Evolutionary conservation across 805 yeast genomes (phyloP).

Genomic region (Hanseniaspora lachancei): DNA sequence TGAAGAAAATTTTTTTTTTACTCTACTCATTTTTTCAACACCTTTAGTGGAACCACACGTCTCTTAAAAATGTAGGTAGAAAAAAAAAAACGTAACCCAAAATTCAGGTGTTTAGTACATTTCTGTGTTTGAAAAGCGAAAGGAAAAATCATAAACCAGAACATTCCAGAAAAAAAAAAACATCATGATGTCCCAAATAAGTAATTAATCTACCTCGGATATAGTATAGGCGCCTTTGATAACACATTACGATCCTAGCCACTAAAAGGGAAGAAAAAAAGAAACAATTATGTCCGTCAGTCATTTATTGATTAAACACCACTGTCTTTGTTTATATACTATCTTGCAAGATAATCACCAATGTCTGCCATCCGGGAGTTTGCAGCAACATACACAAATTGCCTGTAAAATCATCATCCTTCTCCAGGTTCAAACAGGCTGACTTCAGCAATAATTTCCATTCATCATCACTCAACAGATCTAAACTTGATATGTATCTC

Average conservation of each 20-base stretch:
- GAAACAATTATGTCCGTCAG: not conserved
- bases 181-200: not conserved
- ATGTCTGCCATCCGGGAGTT: constrained; percentile 71
- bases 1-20: too few species aligned
- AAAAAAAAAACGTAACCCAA: not conserved
- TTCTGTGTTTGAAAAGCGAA: not conserved
- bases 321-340: constrained; percentile 15
- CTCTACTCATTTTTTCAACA: too few species aligned
- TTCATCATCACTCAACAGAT: constrained; percentile 47
- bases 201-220: too few species aligned
- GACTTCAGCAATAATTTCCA: constrained; percentile 35
- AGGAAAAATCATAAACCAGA: constrained; percentile 4
- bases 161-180: constrained; percentile 8
- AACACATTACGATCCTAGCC: not conserved
- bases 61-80: too few species aligned
- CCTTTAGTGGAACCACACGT: not conserved
- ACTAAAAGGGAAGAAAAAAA: not conserved
- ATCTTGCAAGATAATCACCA: constrained; percentile 40
- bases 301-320: not conserved
- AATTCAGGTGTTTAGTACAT: not conserved
- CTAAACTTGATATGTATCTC: constrained; percentile 41
- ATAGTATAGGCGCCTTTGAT: not conserved
- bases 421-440: constrained; percentile 35
- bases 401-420: constrained; percentile 25
- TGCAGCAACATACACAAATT: constrained; percentile 34